These are phyloP conservation scores for Fraxinus velutina DNA, from an alignment of 305 asterid genomes.

Conservation along the genomic window DNA sequence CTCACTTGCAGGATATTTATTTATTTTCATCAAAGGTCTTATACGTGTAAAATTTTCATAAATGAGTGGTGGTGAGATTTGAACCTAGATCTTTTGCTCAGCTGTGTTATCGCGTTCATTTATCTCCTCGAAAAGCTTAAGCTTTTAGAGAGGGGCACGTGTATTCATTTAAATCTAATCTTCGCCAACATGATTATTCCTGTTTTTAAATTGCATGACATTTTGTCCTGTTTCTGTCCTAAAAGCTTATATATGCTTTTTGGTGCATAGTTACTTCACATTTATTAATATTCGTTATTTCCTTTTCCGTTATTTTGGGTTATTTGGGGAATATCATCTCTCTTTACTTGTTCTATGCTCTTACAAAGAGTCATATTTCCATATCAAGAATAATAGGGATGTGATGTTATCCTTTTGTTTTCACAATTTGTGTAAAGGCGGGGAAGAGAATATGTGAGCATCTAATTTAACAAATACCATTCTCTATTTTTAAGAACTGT, in stretches of 20 bases:
- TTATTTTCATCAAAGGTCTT: not conserved
- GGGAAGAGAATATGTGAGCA: not conserved
- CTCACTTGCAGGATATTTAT: not conserved
- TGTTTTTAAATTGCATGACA: not conserved
- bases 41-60: not conserved
- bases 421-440: not conserved
- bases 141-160: not conserved
- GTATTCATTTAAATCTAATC: not conserved
- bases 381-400: not conserved
- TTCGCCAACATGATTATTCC: not conserved
- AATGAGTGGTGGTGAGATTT: not conserved
- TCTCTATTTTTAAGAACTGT: not conserved
- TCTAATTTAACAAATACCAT: conserved; percentile 1
- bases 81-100: not conserved
- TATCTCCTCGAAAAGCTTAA: not conserved
- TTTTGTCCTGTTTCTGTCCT: not conserved
- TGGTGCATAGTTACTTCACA: not conserved
- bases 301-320: not conserved
- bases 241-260: not conserved
- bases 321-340: not conserved
- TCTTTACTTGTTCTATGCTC: not conserved
- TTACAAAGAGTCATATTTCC: not conserved
- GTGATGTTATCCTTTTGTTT: conserved; percentile 2
- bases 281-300: not conserved
- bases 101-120: not conserved